phyloP scores from a whole-genome alignment of 139 green algal species.

The Monoraphidium neglectum region DNA sequence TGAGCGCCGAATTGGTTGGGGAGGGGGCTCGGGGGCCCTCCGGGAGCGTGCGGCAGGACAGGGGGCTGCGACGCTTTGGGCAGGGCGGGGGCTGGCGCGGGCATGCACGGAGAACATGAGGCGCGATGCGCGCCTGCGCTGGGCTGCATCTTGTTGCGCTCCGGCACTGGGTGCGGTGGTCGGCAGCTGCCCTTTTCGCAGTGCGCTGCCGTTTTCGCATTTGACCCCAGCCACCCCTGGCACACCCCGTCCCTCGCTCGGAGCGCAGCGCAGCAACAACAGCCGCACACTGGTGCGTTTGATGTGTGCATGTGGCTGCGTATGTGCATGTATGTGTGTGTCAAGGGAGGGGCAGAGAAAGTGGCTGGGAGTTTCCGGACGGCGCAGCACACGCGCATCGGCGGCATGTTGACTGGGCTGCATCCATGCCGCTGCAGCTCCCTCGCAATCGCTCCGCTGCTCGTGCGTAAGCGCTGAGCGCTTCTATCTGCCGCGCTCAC shows the following conservation, averaged over 20 bases:
- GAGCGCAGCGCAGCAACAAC: slow-evolving; percentile 51
- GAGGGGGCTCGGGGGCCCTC: not conserved
- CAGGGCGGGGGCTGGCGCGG: not conserved
- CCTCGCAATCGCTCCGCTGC: no score
- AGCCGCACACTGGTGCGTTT: slow-evolving; percentile 40
- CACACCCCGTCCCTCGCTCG: not conserved
- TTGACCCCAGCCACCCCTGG: not conserved
- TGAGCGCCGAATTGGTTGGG: not conserved
- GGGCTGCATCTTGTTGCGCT: not conserved
- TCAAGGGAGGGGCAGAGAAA: no score
- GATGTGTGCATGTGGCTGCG: no score
- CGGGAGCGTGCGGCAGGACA: not conserved
- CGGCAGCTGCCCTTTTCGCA: not conserved
- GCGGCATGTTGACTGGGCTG: no score
- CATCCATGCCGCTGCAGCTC: no score
- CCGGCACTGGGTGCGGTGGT: not conserved
- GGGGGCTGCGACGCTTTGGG: not conserved
- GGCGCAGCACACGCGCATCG: no score
- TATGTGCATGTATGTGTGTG: no score
- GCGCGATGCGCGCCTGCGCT: not conserved
- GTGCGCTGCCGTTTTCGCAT: no score
- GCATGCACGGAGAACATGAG: no score
- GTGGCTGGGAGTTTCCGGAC: no score
- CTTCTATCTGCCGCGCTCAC: no score
- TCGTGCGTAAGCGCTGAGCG: no score